phyloP scores from a whole-genome alignment of 2,329 filamentous ascomycete genomes.

The Cladophialophora exuberans region DNA sequence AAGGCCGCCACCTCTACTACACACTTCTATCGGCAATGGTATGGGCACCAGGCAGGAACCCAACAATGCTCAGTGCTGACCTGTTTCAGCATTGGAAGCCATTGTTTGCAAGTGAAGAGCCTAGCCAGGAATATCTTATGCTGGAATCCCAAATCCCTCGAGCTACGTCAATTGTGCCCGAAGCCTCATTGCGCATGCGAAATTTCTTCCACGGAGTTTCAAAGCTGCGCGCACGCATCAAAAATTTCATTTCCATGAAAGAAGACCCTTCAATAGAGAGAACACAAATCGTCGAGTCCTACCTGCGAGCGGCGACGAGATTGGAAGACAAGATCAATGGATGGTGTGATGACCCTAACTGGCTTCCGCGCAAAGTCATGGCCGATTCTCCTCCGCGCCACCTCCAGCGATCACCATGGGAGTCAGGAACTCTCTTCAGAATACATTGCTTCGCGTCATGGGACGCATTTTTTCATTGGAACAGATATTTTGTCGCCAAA shows the following conservation, averaged over 20 bases:
- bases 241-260: constrained; percentile 17
- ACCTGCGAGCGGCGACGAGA: constrained; percentile 17
- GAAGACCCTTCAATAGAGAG: constrained; percentile 4
- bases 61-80: constrained; percentile 11
- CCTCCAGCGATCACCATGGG: constrained; percentile 16
- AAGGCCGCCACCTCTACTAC: constrained; percentile 20
- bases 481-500: constrained; percentile 22
- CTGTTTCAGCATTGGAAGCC: constrained; percentile 25
- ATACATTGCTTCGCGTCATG: constrained; percentile 19
- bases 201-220: constrained; percentile 25
- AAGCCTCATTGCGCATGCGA: constrained; percentile 12
- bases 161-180: constrained; percentile 12
- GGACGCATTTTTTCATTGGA: constrained; percentile 27
- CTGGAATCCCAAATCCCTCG: constrained; percentile 23
- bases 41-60: neutral
- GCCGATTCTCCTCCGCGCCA: neutral
- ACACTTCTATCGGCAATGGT: constrained; percentile 26
- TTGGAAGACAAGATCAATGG: constrained; percentile 23
- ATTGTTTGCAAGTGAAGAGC: constrained; percentile 25
- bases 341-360: constrained; percentile 22
- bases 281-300: constrained; percentile 9
- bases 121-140: constrained; percentile 20
- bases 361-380: constrained; percentile 19
- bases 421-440: constrained; percentile 11
- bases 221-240: constrained; percentile 25